These are phyloP conservation scores for Trichoderma asperelloides DNA, from an alignment of 495 filamentous ascomycete species.

Conservation along the genomic window DNA sequence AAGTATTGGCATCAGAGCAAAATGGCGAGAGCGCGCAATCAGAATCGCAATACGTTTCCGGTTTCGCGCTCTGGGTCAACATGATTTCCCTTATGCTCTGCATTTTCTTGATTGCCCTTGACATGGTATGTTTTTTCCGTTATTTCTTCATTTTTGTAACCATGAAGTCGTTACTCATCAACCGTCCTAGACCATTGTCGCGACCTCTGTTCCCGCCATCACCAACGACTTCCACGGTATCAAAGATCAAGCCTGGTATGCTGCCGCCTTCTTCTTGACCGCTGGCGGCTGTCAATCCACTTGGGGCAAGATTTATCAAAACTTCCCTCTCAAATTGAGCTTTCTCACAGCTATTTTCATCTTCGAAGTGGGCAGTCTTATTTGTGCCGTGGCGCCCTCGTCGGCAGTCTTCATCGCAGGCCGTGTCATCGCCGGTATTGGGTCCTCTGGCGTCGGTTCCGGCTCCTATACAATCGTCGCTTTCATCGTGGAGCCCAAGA, in stretches of 20 bases:
- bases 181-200: conserved; percentile 21
- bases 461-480: conserved; percentile 38
- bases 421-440: conserved; percentile 38
- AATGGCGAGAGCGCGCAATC: conserved; percentile 17
- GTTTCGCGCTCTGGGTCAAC: conserved; percentile 12
- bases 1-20: conserved; percentile 38
- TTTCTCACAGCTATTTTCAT: conserved; percentile 28
- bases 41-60: conserved; percentile 10
- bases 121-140: conserved; percentile 23
- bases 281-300: conserved; percentile 12
- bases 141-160: conserved; percentile 12
- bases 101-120: conserved; percentile 20
- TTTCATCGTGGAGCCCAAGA: conserved; percentile 24
- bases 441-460: conserved; percentile 28
- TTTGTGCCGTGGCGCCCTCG: conserved; percentile 35
- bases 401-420: conserved; percentile 37
- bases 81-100: conserved; percentile 25
- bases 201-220: conserved; percentile 34
- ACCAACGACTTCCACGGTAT: conserved; percentile 27
- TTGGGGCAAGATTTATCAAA: conserved; percentile 36
- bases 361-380: conserved; percentile 34
- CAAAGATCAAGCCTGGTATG: conserved; percentile 34
- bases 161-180: not conserved
- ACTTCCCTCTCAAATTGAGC: conserved; percentile 27
- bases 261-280: conserved; percentile 15